phyloP scores from a whole-genome alignment of 2,329 filamentous ascomycete genomes.

The Aureobasidium sp. region DNA sequence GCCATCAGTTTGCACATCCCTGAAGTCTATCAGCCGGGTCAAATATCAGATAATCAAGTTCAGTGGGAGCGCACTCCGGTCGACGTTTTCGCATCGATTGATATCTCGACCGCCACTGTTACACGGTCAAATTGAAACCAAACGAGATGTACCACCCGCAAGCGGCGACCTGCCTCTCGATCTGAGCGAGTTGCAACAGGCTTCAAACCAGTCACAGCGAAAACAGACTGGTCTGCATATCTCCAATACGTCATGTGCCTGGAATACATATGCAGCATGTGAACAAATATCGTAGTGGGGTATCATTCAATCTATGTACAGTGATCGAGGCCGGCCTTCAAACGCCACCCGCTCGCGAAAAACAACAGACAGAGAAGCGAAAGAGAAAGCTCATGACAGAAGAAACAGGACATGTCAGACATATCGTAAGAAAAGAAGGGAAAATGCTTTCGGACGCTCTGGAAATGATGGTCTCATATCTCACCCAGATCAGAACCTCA shows the following conservation, averaged over 20 bases:
- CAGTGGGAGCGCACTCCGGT: not conserved
- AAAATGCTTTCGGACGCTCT: not conserved
- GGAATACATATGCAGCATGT: not conserved
- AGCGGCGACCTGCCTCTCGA: slow-evolving; percentile 1
- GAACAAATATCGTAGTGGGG: not conserved
- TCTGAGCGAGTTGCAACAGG: not conserved
- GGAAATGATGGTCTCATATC: not conserved
- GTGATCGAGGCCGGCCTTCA: not conserved
- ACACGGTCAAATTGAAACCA: not conserved
- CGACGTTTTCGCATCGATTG: not conserved
- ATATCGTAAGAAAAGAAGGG: too few relatives aligned
- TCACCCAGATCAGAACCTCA: not conserved
- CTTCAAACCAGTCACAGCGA: not conserved
- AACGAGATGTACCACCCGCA: not conserved
- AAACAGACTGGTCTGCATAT: not conserved
- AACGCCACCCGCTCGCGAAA: not conserved
- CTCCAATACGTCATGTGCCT: slow-evolving; percentile 5
- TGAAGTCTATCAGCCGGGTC: not conserved
- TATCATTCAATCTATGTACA: slow-evolving; percentile 11
- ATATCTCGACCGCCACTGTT: not conserved
- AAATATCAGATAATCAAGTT: not conserved
- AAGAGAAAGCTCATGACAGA: not conserved
- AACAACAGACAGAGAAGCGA: not conserved
- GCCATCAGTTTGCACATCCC: not conserved
- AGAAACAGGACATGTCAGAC: not conserved